Percentiles rank a stretch among this genome's conserved stretches.
These are phyloP conservation scores for Torulaspora globosa DNA, from an alignment of 1,139 yeast genomes.

Conservation along the genomic window DNA sequence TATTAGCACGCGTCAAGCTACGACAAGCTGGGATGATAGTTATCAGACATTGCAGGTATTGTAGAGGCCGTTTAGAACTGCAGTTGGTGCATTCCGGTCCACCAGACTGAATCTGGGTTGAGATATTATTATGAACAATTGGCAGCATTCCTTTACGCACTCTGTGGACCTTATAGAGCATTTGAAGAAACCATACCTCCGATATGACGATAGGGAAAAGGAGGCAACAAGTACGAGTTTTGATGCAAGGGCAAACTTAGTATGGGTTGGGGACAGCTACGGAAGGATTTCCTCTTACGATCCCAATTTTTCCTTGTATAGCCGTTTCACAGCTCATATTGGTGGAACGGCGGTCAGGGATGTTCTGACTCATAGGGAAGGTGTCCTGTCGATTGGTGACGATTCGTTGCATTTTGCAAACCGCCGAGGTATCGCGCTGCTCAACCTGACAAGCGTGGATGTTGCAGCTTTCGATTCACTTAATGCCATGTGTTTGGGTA, in stretches of 20 bases:
- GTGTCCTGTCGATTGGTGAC: constrained; percentile 55
- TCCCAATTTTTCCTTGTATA: constrained; percentile 38
- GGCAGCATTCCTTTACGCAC: constrained; percentile 36
- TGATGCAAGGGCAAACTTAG: constrained; percentile 65
- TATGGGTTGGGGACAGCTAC: constrained; percentile 79
- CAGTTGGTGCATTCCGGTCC: background rate
- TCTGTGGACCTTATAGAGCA: constrained; percentile 33
- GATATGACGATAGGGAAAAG: constrained; percentile 34
- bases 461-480: constrained; percentile 39
- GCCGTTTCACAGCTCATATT: constrained; percentile 48
- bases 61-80: background rate
- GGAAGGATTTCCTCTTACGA: constrained; percentile 50
- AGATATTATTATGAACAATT: constrained; percentile 32
- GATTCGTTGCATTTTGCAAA: constrained; percentile 52
- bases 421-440: constrained; percentile 52
- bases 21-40: background rate
- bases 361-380: constrained; percentile 51
- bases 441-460: constrained; percentile 39
- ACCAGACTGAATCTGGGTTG: constrained; percentile 5
- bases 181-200: constrained; percentile 32
- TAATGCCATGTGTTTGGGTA: constrained; percentile 38
- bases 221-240: constrained; percentile 42
- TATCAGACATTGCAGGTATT: background rate
- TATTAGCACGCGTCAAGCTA: background rate
- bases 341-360: constrained; percentile 45